Evolutionary conservation across 306 rosid genomes (phyloP).

Genomic region (Castanea mollissima): DNA sequence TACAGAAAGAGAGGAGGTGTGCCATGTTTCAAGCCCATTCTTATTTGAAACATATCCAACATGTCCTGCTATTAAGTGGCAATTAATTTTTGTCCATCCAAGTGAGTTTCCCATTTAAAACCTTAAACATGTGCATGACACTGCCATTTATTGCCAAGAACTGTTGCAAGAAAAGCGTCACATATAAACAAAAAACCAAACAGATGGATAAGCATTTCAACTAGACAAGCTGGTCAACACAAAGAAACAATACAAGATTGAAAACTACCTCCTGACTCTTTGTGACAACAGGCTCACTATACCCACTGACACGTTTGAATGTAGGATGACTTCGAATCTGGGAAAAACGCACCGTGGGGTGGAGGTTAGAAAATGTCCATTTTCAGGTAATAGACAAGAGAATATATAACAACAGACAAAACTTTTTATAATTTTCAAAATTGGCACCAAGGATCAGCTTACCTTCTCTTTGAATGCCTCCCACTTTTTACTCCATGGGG

Average conservation of each 20-base stretch:
- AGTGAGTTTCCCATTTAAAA: background rate
- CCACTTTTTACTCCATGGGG: slow-evolving; percentile 78
- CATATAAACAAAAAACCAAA: background rate
- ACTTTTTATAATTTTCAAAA: background rate
- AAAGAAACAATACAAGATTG: slow-evolving; percentile 18
- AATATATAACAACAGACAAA: slow-evolving; percentile 7
- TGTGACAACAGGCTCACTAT: slow-evolving; percentile 69
- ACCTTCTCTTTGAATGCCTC: slow-evolving; percentile 79
- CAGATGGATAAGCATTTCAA: background rate
- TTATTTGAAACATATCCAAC: background rate
- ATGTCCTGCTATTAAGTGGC: background rate
- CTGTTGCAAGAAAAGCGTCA: background rate
- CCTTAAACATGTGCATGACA: background rate
- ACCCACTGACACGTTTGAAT: slow-evolving; percentile 49
- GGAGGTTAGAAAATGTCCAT: background rate
- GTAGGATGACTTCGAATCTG: slow-evolving; percentile 65
- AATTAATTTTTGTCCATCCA: background rate
- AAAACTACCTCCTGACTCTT: slow-evolving; percentile 79
- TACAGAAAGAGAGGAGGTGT: background rate
- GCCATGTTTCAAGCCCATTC: background rate
- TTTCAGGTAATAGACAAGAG: background rate
- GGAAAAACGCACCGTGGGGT: background rate
- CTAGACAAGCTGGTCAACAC: background rate
- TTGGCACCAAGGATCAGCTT: slow-evolving; percentile 2
- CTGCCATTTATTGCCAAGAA: background rate